Conservation (phyloP, 257 asterid species). For the Agastache rugosa region DNA sequence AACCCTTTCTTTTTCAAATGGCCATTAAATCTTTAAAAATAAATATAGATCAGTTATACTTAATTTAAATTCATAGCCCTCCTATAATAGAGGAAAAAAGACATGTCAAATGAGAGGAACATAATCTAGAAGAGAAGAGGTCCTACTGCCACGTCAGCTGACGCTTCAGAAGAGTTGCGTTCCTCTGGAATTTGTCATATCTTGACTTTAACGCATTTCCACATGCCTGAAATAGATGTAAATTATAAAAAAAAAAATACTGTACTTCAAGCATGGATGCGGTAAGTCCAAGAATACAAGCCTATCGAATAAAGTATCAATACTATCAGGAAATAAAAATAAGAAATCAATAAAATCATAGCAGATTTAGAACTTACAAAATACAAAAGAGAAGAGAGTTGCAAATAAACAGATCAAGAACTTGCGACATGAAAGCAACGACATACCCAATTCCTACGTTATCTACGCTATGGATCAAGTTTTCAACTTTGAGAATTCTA, state of each 20-base stretch:
- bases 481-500: background rate
- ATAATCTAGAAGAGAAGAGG: conserved; percentile 36
- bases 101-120: conserved; percentile 16
- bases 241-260: conserved; percentile 25
- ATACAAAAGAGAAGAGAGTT: background rate
- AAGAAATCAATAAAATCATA: background rate
- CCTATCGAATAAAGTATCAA: background rate
- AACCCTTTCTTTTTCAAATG: conserved; percentile 88
- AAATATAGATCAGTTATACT: conserved; percentile 31
- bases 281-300: background rate
- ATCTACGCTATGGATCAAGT: background rate
- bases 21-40: conserved; percentile 69
- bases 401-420: background rate
- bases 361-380: background rate
- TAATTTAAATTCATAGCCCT: conserved; percentile 22
- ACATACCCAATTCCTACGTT: background rate
- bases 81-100: conserved; percentile 22
- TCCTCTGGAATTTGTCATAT: conserved; percentile 70
- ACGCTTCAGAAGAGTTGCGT: conserved; percentile 70
- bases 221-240: conserved; percentile 63
- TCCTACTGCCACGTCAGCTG: conserved; percentile 91
- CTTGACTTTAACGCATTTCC: conserved; percentile 61
- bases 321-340: background rate
- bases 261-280: conserved; percentile 25
- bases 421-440: background rate